These are phyloP conservation scores for Russula olivacea DNA, from an alignment of 768 basidiomycete genomes.

Conservation along the genomic window DNA sequence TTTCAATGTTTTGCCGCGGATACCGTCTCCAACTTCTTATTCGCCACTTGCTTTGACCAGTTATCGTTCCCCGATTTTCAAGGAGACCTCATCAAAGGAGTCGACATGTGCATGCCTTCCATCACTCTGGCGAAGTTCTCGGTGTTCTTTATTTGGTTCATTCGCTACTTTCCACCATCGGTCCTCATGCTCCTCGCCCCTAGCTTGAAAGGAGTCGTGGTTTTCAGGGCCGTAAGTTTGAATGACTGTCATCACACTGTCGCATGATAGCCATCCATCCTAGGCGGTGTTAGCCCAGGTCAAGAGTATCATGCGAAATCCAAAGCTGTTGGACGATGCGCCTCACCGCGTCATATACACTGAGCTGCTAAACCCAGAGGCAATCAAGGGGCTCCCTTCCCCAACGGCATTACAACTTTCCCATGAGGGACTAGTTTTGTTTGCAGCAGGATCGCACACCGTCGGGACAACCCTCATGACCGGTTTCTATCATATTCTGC, in stretches of 20 bases:
- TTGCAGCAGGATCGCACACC: constrained; percentile 17
- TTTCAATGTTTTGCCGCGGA: constrained; percentile 41
- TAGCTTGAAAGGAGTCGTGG: background rate
- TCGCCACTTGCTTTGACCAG: constrained; percentile 33
- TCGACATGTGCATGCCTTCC: constrained; percentile 30
- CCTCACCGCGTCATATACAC: constrained; percentile 17
- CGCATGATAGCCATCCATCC: background rate
- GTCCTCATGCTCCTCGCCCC: constrained; percentile 3
- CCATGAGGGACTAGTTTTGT: constrained; percentile 15
- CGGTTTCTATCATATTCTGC: constrained; percentile 9
- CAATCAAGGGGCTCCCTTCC: constrained; percentile 3
- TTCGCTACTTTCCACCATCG: background rate
- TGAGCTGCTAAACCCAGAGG: constrained; percentile 6
- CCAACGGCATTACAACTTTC: constrained; percentile 1
- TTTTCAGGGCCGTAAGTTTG: background rate
- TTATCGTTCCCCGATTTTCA: constrained; percentile 34
- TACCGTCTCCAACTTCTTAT: constrained; percentile 41
- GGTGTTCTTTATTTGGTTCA: background rate
- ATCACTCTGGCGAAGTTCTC: constrained; percentile 23
- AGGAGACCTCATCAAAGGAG: constrained; percentile 33
- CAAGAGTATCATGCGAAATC: constrained; percentile 1
- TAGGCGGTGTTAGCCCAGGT: constrained; percentile 7
- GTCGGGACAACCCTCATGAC: constrained; percentile 16
- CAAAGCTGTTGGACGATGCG: constrained; percentile 2
- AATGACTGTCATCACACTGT: background rate